Evolutionary conservation across 2,329 filamentous ascomycete genomes (phyloP), one percentile per base, ranked within the genome.

Genomic region (Curvularia sp.): DNA sequence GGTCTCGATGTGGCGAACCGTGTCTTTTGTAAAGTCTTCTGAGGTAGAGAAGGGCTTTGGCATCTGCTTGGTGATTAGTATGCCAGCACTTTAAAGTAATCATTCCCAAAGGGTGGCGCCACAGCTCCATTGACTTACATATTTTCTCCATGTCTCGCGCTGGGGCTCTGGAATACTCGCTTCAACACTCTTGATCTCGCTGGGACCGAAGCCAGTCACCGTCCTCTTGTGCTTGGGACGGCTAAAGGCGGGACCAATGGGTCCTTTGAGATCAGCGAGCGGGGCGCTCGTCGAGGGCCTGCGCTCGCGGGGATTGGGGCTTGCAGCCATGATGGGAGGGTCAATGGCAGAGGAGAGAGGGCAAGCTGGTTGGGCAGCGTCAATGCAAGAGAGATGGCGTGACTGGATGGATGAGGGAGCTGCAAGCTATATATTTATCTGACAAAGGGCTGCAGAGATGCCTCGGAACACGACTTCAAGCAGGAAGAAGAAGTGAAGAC

Each of bases 201-300:
- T 83, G 28, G 93, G 86, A 33, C 93, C 93, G 75, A 98, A 95
- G 8, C 95, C 95, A 9, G 95, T 99, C 66, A 91, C 91, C n/a
- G 94, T 98, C 68, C 95, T 88, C 84, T 92, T 97, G 82, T 99
- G 95, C 82, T 98, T 99, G 46, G 95, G 95, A 61, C 95, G 87
- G 80, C 90, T 89, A 75, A 96, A 94, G 42, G 89, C 89, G 15
- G 93, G 92, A n/a, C 90, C 90, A 57, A 97, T 87, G 18, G 91
- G 89, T 65, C 93, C 93, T 77, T 91, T 85, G 62, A 98, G 89
- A 75, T 97, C 92, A 64, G 91, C 87, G 68, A 97, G 89, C 47
- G 93, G 93, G 68, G 91, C 91, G 66, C 90, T 88, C 57, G 86
- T 89, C 20, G 92, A 96, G 58, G 91, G 92, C 67, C 87, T 90